Conservation (phyloP, 1,284 basidiomycete species). For the Leucoagaricus sp. region DNA sequence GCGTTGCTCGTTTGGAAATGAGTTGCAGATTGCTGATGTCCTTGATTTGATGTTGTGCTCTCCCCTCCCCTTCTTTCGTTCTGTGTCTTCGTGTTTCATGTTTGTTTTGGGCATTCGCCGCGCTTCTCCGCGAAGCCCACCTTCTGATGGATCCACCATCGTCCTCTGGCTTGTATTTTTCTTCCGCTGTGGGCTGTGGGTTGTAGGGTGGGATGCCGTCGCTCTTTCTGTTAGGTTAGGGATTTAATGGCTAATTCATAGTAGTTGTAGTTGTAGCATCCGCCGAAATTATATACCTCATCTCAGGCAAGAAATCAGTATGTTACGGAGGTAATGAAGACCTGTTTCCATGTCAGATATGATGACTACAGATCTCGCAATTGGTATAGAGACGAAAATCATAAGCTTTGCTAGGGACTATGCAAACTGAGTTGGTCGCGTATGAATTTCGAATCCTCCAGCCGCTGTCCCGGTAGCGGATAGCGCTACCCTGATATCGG, state of each 20-base stretch:
- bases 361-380: too few species aligned
- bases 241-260: slow-evolving; percentile 3
- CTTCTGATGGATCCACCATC: background rate
- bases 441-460: too few species aligned
- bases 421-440: too few species aligned
- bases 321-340: too few species aligned
- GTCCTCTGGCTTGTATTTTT: background rate
- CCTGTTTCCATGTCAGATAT: too few species aligned
- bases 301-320: background rate
- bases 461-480: too few species aligned
- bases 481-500: too few species aligned
- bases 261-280: slow-evolving; percentile 3
- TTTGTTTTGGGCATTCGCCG: slow-evolving; percentile 8
- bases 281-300: background rate
- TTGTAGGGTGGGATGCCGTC: background rate
- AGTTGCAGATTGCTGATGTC: background rate
- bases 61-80: background rate
- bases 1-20: background rate
- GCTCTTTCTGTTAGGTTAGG: background rate
- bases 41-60: background rate
- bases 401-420: too few species aligned
- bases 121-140: background rate
- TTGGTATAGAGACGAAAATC: too few species aligned
- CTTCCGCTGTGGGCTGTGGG: background rate
- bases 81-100: slow-evolving; percentile 7